phyloP scores from a whole-genome alignment of 345 rosid genomes.

The Pelargonium nanum region DNA sequence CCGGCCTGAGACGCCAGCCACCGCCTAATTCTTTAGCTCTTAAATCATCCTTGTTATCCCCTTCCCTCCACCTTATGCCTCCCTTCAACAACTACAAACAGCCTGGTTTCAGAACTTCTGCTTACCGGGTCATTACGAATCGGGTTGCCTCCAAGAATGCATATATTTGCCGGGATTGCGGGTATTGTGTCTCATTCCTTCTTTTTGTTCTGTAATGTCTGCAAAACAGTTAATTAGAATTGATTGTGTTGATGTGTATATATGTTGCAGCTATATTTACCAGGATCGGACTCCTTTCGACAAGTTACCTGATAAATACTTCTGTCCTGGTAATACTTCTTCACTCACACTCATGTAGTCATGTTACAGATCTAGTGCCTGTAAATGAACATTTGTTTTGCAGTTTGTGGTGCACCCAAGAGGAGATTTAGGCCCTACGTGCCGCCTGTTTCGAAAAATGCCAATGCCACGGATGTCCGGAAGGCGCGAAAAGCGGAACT shows the following conservation, averaged over 20 bases:
- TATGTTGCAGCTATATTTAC: constrained; percentile 64
- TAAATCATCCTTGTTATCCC: constrained; percentile 49
- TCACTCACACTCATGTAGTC: background rate
- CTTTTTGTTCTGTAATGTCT: background rate
- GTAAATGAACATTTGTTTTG: constrained; percentile 5
- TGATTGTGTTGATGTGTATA: background rate
- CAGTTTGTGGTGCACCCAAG: constrained; percentile 97
- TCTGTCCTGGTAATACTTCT: constrained; percentile 58
- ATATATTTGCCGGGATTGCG: constrained; percentile 92
- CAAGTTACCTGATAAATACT: constrained; percentile 58
- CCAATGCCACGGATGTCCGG: constrained; percentile 44
- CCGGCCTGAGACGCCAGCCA: constrained; percentile 21
- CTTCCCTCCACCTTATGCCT: constrained; percentile 35
- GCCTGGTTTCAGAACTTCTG: constrained; percentile 26
- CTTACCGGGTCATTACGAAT: constrained; percentile 63
- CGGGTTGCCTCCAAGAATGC: constrained; percentile 78
- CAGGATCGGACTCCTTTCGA: constrained; percentile 84
- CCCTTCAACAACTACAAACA: constrained; percentile 12
- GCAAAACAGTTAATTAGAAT: background rate
- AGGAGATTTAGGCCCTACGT: constrained; percentile 64
- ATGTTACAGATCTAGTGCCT: background rate
- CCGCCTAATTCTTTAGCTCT: constrained; percentile 36
- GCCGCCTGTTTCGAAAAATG: constrained; percentile 55
- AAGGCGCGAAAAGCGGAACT: constrained; percentile 69
- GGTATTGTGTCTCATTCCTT: constrained; percentile 25